Evolutionary conservation across 1,139 yeast species (phyloP), one percentile per base, ranked within the genome.

Genomic region (Trichomonascaceae sp.): DNA sequence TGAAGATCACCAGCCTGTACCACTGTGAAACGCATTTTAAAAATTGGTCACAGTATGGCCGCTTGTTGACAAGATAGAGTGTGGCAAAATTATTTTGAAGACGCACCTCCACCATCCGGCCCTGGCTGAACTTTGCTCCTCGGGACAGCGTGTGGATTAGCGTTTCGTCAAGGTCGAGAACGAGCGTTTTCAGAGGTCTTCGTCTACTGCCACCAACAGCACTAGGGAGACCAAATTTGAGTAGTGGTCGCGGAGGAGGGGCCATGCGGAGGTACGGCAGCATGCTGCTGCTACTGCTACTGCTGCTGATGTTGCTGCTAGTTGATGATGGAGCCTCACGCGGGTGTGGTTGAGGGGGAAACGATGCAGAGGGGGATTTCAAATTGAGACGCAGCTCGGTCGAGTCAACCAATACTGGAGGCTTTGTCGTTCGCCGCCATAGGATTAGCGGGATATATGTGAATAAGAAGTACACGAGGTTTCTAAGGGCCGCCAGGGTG

Each of bases 151-250:
- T 84, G 54, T 89, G 98, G 38, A 89, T 85, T 38, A 89, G 61
- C 0, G 98, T 89, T 51, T 89, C 98, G 56, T 89, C 98, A 26
- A 89, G 67, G 54, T 89, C 98, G 18, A 89, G 62, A 1, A 89
- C 77, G 28, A 89, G 64, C 1, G 87, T 78, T 52, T 87, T 89
- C 27, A 39, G 35, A 43, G 74, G 68, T 29, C 67, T 52, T 35
- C 64, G 57, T n/a, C n/a, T n/a, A n/a, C n/a, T n/a, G n/a, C n/a
- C n/a, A n/a, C n/a, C n/a, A n/a, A n/a, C n/a, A n/a, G n/a, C n/a
- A n/a, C n/a, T n/a, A n/a, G n/a, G n/a, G n/a, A n/a, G n/a, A n/a
- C n/a, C n/a, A n/a, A n/a, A n/a, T 26, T 59, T 58, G 3, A 68
- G 59, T 26, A 42, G 35, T 30, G 43, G 26, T n/a, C 40, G 44